Evolutionary conservation across 805 yeast genomes (phyloP), one percentile per base, ranked within the genome.

Genomic region (Kluyveromyces wickerhamii): DNA sequence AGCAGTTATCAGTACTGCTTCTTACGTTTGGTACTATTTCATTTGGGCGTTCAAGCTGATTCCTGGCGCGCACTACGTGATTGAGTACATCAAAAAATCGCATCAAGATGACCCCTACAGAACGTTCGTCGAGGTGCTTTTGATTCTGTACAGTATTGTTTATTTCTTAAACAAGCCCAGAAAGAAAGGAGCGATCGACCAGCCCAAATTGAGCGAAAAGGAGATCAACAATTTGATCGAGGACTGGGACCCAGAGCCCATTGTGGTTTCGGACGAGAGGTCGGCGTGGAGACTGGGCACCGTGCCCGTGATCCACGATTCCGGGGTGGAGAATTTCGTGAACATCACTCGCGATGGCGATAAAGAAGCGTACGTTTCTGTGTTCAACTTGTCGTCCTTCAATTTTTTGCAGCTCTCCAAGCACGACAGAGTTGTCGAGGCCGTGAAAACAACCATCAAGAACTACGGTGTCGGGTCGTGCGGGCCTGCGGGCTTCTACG

Each of bases 401-500:
- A 95, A 89, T 60, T 79, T 79, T 46, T 67, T 85, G 51, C 72
- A 77, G 47, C 62, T 86, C 53, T 71, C 79, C 32, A 59, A 60
- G 21, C 60, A 71, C 45, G 58, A 60, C 14, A 54, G 42, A 11
- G 65, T 86, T 25, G 63, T 64, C 34, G 57, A 65, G 14, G 70
- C 66, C 9, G 86, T 87, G 4, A 68, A 72, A 34, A 55, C 64
- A 20, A 67, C 75, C 15, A 76, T 92, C 41, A 65, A 66, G 30
- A 66, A 67, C 38, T 76, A 81, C 39, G 98, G 98, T 54, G 96
- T 92, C 34, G 98, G 98, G 44, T 89, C 96, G 1, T 92, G 98
- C 66, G 96, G 97, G 26, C 97, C 98, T 4, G 94, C 96, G 27
- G 94, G 95, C 37, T 92, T 92, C 51, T 92, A 88, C 58, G 98